Evolutionary conservation across 805 yeast genomes (phyloP).

Genomic region (Sugiyamaella qingdaonensis): DNA sequence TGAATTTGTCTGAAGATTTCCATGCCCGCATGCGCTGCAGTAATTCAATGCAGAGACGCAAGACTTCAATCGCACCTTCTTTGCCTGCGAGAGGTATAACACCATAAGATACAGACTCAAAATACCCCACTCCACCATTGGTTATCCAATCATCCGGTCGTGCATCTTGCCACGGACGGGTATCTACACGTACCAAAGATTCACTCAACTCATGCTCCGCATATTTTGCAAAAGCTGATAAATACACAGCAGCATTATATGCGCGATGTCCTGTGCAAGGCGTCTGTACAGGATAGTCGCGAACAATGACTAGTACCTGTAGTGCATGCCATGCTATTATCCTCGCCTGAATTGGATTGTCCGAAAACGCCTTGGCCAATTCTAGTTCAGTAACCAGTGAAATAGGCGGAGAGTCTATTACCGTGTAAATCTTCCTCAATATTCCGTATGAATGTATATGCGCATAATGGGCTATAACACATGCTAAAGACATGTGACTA

Average conservation of each 20-base stretch:
- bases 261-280: constrained; percentile 6
- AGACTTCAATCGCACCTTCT: constrained; percentile 3
- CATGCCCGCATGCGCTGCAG: constrained; percentile 1
- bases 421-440: neutral
- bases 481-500: constrained; percentile 5
- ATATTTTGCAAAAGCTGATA: constrained; percentile 8
- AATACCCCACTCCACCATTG: neutral
- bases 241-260: constrained; percentile 4
- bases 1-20: neutral
- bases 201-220: neutral
- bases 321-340: constrained; percentile 7
- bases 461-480: constrained; percentile 5
- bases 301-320: constrained; percentile 3
- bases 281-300: constrained; percentile 6
- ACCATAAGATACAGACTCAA: constrained; percentile 1
- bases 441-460: constrained; percentile 1
- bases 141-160: constrained; percentile 2
- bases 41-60: neutral
- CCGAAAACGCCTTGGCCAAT: neutral
- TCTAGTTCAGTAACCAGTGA: neutral
- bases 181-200: neutral
- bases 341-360: neutral
- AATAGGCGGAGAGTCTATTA: neutral
- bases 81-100: constrained; percentile 1
- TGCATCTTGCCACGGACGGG: constrained; percentile 2